Conservation (phyloP, 352 stramenopile species). For the Globisporangium sylvaticum region DNA sequence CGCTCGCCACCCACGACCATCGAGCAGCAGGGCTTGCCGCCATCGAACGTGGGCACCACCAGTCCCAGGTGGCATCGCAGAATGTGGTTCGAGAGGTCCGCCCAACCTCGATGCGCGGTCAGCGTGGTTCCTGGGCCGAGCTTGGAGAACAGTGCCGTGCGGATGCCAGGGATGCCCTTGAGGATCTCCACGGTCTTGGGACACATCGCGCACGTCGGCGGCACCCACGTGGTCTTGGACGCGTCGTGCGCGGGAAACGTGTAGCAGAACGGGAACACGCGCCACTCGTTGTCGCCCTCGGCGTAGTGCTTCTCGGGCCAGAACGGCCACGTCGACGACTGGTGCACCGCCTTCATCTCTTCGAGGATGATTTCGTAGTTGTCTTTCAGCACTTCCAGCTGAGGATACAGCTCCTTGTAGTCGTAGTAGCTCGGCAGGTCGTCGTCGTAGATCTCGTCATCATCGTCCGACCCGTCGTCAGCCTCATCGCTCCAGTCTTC, state of each 20-base stretch:
- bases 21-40: slow-evolving; percentile 58
- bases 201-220: slow-evolving; percentile 68
- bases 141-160: slow-evolving; percentile 88
- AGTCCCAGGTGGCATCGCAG: slow-evolving; percentile 78
- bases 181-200: slow-evolving; percentile 77
- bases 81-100: slow-evolving; percentile 88
- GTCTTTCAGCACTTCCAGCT: slow-evolving; percentile 67
- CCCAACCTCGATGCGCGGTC: slow-evolving; percentile 76
- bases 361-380: slow-evolving; percentile 75
- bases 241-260: slow-evolving; percentile 87
- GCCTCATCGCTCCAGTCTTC: slow-evolving; percentile 26
- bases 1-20: slow-evolving; percentile 79
- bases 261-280: slow-evolving; percentile 89
- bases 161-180: slow-evolving; percentile 53
- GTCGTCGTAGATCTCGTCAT: slow-evolving; percentile 62
- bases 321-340: slow-evolving; percentile 64
- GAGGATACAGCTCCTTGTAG: slow-evolving; percentile 71
- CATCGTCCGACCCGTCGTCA: slow-evolving; percentile 19
- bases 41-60: slow-evolving; percentile 50
- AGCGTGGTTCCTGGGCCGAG: slow-evolving; percentile 78
- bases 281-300: slow-evolving; percentile 66
- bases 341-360: slow-evolving; percentile 62
- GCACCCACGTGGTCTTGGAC: slow-evolving; percentile 81
- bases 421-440: slow-evolving; percentile 73
- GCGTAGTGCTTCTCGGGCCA: slow-evolving; percentile 87